Evolutionary conservation across 495 filamentous ascomycete species (phyloP).

Genomic region (Podospora appendiculata): DNA sequence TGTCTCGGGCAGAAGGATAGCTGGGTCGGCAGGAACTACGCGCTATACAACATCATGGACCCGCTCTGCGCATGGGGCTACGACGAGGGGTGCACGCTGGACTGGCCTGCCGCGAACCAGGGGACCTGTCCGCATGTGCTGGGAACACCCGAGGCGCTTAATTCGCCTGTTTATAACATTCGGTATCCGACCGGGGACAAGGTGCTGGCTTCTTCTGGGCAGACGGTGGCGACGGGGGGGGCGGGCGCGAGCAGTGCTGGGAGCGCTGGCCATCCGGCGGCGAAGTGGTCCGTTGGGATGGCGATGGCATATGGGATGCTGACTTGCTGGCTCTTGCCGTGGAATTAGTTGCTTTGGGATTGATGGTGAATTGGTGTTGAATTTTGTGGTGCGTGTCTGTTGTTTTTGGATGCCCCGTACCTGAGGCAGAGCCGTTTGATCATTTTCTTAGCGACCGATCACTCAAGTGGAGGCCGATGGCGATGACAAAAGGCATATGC

Average conservation of each 20-base stretch:
- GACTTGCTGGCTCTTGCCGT: no score
- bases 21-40: slow-evolving; percentile 35
- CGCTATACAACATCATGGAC: slow-evolving; percentile 39
- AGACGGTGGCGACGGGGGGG: neutral
- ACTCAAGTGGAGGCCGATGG: no score
- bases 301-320: no score
- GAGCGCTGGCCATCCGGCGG: no score
- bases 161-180: slow-evolving; percentile 39
- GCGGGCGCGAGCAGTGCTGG: neutral
- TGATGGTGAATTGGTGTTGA: no score
- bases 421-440: no score
- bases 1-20: slow-evolving; percentile 31
- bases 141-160: slow-evolving; percentile 25
- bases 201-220: slow-evolving; percentile 18
- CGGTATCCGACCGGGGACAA: slow-evolving; percentile 34
- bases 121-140: slow-evolving; percentile 29
- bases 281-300: no score
- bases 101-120: slow-evolving; percentile 41
- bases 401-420: no score
- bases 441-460: no score
- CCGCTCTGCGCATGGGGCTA: slow-evolving; percentile 35
- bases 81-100: slow-evolving; percentile 36
- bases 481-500: no score
- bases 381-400: no score
- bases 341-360: no score